These are phyloP conservation scores for Cercospora janseana DNA, from an alignment of 2,329 filamentous ascomycete genomes.

Conservation along the genomic window DNA sequence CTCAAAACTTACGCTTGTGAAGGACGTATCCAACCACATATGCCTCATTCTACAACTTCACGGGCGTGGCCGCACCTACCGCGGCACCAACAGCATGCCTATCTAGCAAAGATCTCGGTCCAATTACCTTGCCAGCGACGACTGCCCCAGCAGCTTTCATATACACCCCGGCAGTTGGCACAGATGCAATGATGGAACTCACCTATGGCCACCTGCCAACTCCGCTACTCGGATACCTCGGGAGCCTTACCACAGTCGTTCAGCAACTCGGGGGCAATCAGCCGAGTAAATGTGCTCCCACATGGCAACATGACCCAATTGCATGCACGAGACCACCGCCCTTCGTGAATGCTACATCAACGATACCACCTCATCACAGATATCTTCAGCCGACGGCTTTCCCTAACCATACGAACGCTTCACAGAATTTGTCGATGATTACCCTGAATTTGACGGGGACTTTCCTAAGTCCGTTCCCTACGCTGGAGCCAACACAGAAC, in stretches of 20 bases:
- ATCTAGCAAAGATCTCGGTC: not conserved
- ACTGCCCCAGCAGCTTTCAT: not conserved
- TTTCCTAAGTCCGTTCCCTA: too few relatives aligned
- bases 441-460: too few relatives aligned
- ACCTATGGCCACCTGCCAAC: not conserved
- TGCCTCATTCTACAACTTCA: conserved; percentile 3
- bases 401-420: too few relatives aligned
- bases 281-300: not conserved
- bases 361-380: too few relatives aligned
- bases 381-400: too few relatives aligned
- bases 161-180: not conserved
- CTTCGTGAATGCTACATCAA: too few relatives aligned
- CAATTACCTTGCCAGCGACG: not conserved
- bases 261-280: conserved; percentile 1
- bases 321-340: too few relatives aligned
- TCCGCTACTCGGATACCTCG: not conserved
- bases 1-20: not conserved
- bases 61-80: not conserved
- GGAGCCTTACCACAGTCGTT: not conserved
- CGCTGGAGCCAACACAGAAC: too few relatives aligned
- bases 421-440: too few relatives aligned
- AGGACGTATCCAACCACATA: conserved; percentile 2
- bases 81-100: not conserved
- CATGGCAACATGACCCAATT: too few relatives aligned
- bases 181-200: not conserved